Base-by-base conservation (phyloP, 176 grass and related monocot genomes). In the Zoysia japonica region DNA sequence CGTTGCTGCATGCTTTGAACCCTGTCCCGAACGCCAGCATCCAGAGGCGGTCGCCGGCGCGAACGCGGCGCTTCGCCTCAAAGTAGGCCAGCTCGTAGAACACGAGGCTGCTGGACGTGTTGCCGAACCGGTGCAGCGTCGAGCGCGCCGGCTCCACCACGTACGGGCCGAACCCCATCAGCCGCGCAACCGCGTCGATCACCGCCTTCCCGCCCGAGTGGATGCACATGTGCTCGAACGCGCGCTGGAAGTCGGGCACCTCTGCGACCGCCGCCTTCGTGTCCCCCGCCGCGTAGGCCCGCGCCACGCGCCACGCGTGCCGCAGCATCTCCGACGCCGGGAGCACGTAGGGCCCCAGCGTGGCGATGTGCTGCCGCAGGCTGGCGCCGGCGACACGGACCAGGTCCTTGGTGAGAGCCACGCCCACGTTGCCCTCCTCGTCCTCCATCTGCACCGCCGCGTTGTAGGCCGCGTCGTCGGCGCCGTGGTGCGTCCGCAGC, bases 31-130 rank as follows among this genome's bases (percentile, higher is more conserved):
- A 97, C 17, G 94, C 91, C 49, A 97, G 86, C 94, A 97, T 93
- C 91, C 94, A 97, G 40, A 97, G 45, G 7, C 79, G 70, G 71
- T 97, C 89, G 42, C 94, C 89, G 7, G 79, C 78, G 20, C 81
- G 83, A 2, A 97, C 73, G 10, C 88, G 76, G 45, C 94, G 78
- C 78, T 91, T 91, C 11, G 91, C 91, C 42, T 97, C 87, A 39
- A 97, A 93, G 86, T 97, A 97, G 55, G 94, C 94, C 3, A 97
- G 70, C 88, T 97, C 94, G 84, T 97, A 97, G 82, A 97, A 91
- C 71, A 97, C 94, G 37, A 97, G 71, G 84, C 94, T 97, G 78
- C 94, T 93, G 3, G 94, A 97, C 13, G 94, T 97, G 82, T 97
- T 93, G n/a, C 94, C 91, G 71, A 97, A 93, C 14, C 94, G 84